Base-by-base conservation (phyloP, 768 basidiomycete genomes). In the Mycena amicta region DNA sequence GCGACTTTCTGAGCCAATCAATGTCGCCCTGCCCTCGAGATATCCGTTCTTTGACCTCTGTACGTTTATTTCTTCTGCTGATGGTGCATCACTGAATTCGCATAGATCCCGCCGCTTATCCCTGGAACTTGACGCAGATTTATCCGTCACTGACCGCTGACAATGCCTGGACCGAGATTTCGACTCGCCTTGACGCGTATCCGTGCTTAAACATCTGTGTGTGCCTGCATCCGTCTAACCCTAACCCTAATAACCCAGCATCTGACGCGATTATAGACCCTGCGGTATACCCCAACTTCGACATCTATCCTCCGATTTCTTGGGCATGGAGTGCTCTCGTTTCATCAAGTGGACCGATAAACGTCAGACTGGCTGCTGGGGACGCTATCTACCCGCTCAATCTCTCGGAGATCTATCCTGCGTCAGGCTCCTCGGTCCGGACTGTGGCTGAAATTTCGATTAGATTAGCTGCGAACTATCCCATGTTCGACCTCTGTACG, bases 1-100 rank as follows among this genome's bases (percentile, higher is more conserved):
- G 37, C 30, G 20, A 15, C 41, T 33, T 47, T 43, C 3, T 40
- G 25, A 12, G 57, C 16, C 2, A 37, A 57, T 62, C 23, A 55
- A 59, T 25, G 41, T 59, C n/a, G 53, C 59, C 18, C 49, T 63
- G 33, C 47, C 65, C 45, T 39, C 41, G 55, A 40, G 46, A 8
- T 77, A 77, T 61, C 74, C 75, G 1, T 65, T 59, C 58, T 69
- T 77, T 56, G 67, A 71, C 29, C 55, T 71, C 18, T 77, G 75
- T 77, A 62, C 54, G 73, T 60, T 27, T 50, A n/a, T n/a, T n/a
- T n/a, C n/a, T n/a, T n/a, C n/a, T n/a, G n/a, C 28, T 60, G 37
- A 52, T 53, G 15, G 29, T 16, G 29, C 37, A 45, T 22, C 55
- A n/a, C n/a, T n/a, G n/a, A n/a, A n/a, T n/a, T n/a, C n/a, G n/a